phyloP scores from a whole-genome alignment of 352 stramenopile species.

The Pythium graminicola region DNA sequence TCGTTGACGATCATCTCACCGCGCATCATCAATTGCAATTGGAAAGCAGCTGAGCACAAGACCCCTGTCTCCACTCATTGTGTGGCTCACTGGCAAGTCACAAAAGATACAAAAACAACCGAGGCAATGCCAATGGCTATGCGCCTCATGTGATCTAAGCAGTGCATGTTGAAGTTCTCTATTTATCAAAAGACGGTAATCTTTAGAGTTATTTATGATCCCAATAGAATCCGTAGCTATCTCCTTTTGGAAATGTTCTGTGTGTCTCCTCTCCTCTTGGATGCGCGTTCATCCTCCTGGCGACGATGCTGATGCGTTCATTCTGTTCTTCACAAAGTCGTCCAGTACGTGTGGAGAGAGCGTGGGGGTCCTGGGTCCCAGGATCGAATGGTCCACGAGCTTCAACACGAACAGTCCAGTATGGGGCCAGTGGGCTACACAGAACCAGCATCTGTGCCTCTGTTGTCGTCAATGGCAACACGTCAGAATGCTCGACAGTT shows the following conservation, averaged over 20 bases:
- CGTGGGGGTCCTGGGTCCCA: no score
- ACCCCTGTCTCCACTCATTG: neutral
- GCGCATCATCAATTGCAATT: neutral
- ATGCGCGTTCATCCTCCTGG: no score
- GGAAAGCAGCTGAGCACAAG: neutral
- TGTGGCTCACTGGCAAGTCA: constrained; percentile 4
- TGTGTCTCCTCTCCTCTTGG: neutral
- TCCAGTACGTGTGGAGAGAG: no score
- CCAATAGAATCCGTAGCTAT: neutral
- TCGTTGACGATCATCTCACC: neutral
- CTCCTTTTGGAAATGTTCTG: neutral
- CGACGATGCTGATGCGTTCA: neutral
- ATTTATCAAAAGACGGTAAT: constrained; percentile 13
- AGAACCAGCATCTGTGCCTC: no score
- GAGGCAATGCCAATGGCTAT: neutral
- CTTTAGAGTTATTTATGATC: constrained; percentile 6
- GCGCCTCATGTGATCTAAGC: neutral
- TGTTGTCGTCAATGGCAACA: no score
- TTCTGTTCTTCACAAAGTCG: neutral
- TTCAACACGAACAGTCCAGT: neutral
- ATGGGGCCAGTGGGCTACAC: neutral
- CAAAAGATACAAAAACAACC: constrained; percentile 1
- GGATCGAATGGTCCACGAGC: no score
- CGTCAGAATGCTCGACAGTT: no score
- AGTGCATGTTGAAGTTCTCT: constrained; percentile 6